A percentile compares a stretch with the other conserved stretches of the same genome.
Evolutionary conservation across 768 basidiomycete genomes (phyloP).

Genomic region (Hypsizygus marmoreus): DNA sequence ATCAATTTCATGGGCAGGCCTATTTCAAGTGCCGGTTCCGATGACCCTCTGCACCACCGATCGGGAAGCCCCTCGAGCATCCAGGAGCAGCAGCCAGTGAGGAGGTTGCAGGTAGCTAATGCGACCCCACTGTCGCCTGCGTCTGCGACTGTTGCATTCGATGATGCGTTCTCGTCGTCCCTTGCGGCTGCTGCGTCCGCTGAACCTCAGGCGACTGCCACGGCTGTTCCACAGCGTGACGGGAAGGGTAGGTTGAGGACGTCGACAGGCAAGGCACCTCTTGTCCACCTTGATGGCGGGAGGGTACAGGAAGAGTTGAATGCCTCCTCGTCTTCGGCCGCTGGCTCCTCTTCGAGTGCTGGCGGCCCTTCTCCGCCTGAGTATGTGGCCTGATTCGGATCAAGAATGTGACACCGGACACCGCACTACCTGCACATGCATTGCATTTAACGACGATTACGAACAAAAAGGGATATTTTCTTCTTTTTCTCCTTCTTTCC

Average conservation of each 20-base stretch:
- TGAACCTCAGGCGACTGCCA: slow-evolving; percentile 7
- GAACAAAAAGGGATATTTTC: too few species aligned
- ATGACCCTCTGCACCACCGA: slow-evolving; percentile 25
- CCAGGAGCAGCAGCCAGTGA: slow-evolving; percentile 37
- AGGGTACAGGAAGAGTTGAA: slow-evolving; percentile 24
- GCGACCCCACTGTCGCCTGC: slow-evolving; percentile 17
- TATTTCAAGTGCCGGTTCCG: too few species aligned
- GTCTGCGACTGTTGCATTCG: slow-evolving; percentile 7
- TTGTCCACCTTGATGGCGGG: slow-evolving; percentile 39
- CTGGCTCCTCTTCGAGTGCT: slow-evolving; percentile 12
- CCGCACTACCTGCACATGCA: too few species aligned
- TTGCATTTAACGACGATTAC: too few species aligned
- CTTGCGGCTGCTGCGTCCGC: background rate
- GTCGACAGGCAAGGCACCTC: slow-evolving; percentile 29
- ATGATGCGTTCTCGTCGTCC: slow-evolving; percentile 6
- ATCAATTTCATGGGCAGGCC: slow-evolving; percentile 13
- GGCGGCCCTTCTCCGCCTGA: slow-evolving; percentile 13
- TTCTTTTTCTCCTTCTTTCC: too few species aligned
- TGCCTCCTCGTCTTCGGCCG: slow-evolving; percentile 14
- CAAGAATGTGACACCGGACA: too few species aligned
- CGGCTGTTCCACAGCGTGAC: slow-evolving; percentile 19
- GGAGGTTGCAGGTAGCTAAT: slow-evolving; percentile 41
- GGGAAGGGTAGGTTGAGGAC: too few species aligned
- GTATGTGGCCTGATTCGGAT: slow-evolving; percentile 16
- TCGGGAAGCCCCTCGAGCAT: slow-evolving; percentile 44